Percentiles rank a stretch among this genome's conserved stretches.
These are phyloP conservation scores for Jackrogersella minutella DNA, from an alignment of 495 filamentous ascomycete species.

Conservation along the genomic window DNA sequence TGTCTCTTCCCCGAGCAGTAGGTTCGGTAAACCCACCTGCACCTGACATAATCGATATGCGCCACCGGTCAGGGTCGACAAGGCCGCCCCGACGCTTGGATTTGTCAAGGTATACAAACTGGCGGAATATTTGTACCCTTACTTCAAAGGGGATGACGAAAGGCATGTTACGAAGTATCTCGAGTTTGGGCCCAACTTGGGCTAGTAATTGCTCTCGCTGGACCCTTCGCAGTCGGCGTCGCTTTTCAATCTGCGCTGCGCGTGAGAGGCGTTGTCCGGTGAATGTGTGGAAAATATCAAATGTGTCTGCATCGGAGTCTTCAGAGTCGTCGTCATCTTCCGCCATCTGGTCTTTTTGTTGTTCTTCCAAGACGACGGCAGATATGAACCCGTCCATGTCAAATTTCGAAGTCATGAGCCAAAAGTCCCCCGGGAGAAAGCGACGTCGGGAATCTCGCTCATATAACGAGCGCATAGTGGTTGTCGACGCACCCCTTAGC, in stretches of 20 bases:
- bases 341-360: constrained; percentile 61
- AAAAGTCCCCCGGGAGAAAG: constrained; percentile 83
- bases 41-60: constrained; percentile 64
- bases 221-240: constrained; percentile 67
- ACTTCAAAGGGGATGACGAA: constrained; percentile 95
- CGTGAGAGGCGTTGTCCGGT: constrained; percentile 44
- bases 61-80: constrained; percentile 82
- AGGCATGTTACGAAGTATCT: constrained; percentile 94
- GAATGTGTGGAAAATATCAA: constrained; percentile 34
- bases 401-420: constrained; percentile 92
- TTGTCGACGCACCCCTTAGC: constrained; percentile 80
- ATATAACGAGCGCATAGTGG: constrained; percentile 87
- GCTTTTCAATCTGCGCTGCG: constrained; percentile 50
- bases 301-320: constrained; percentile 34
- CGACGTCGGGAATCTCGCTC: constrained; percentile 90
- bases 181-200: constrained; percentile 79
- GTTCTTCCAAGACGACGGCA: constrained; percentile 87
- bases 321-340: constrained; percentile 42
- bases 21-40: constrained; percentile 38
- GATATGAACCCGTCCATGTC: constrained; percentile 91
- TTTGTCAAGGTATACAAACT: constrained; percentile 89
- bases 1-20: constrained; percentile 50
- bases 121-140: constrained; percentile 90
- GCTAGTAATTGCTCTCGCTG: constrained; percentile 74
- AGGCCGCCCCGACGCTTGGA: constrained; percentile 75